Percentiles rank a stretch among this genome's conserved stretches.
Evolutionary conservation across 306 rosid species (phyloP).

Genomic region (Urtica urens): DNA sequence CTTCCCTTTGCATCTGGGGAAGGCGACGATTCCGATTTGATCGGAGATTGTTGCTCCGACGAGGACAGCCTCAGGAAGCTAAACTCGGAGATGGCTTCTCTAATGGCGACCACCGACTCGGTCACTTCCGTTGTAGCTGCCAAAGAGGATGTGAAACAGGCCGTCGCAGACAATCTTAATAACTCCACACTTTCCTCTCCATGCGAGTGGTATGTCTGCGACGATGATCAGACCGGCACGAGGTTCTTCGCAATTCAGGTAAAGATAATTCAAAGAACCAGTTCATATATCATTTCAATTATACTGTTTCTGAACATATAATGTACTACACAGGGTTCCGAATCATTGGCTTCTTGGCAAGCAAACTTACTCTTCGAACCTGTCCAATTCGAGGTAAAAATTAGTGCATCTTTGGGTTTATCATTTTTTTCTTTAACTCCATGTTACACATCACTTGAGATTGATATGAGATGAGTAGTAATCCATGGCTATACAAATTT

Average conservation of each 20-base stretch:
- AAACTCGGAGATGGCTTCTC: conserved; percentile 52
- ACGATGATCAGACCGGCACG: conserved; percentile 56
- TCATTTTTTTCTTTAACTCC: too few species aligned
- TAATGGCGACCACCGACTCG: conserved; percentile 82
- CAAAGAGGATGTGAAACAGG: conserved; percentile 94
- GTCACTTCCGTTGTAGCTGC: conserved; percentile 96
- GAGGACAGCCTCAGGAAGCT: conserved; percentile 22
- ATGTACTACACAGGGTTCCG: conserved; percentile 61
- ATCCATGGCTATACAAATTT: too few species aligned
- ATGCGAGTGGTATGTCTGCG: conserved; percentile 88
- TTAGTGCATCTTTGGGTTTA: too few species aligned
- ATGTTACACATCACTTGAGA: too few species aligned
- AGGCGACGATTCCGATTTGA: conserved; percentile 17
- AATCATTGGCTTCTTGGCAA: conserved; percentile 86
- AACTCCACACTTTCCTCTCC: conserved; percentile 72
- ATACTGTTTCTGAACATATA: not conserved
- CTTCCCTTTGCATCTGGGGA: conserved; percentile 66
- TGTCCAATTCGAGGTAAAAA: conserved; percentile 71
- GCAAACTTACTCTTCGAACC: conserved; percentile 98
- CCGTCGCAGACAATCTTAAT: conserved; percentile 84
- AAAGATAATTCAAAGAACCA: not conserved
- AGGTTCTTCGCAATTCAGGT: conserved; percentile 84
- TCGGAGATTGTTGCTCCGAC: conserved; percentile 23
- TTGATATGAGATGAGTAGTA: too few species aligned
- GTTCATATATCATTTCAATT: not conserved